These are phyloP conservation scores for Clarireedia paspali DNA, from an alignment of 2,329 filamentous ascomycete species.

Conservation along the genomic window DNA sequence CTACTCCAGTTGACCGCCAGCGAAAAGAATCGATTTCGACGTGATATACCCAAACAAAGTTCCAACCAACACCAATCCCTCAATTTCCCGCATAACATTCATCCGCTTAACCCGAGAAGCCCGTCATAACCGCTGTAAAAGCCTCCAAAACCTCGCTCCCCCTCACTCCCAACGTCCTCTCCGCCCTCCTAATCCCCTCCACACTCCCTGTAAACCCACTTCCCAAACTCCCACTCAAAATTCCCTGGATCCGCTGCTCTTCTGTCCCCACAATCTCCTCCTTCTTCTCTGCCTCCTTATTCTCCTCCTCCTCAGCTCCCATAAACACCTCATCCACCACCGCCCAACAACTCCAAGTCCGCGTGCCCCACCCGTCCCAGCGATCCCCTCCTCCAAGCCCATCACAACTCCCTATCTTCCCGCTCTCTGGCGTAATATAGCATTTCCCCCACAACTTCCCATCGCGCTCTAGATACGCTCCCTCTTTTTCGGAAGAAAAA, in stretches of 20 bases:
- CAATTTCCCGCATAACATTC: neutral
- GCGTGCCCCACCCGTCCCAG: conserved; percentile 19
- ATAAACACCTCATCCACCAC: conserved; percentile 2
- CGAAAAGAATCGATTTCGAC: too few relatives aligned
- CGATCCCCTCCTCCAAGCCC: conserved; percentile 14
- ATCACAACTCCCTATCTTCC: conserved; percentile 18
- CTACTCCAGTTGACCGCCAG: too few relatives aligned
- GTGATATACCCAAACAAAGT: neutral
- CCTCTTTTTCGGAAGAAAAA: conserved; percentile 10
- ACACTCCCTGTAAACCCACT: neutral
- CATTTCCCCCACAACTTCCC: conserved; percentile 22
- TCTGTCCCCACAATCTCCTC: neutral
- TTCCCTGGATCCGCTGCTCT: neutral
- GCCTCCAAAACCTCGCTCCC: neutral
- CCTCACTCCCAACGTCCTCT: neutral
- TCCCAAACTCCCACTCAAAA: neutral
- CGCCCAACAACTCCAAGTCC: conserved; percentile 21
- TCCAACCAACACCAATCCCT: neutral
- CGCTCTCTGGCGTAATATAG: conserved; percentile 21
- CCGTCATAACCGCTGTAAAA: neutral
- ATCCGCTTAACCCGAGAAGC: neutral
- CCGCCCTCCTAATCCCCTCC: neutral
- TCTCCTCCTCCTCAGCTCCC: too few relatives aligned
- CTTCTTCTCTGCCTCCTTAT: neutral
- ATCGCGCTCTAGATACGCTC: conserved; percentile 19